phyloP scores from a whole-genome alignment of 148 eudicot genomes.

The Diospyros kaki region DNA sequence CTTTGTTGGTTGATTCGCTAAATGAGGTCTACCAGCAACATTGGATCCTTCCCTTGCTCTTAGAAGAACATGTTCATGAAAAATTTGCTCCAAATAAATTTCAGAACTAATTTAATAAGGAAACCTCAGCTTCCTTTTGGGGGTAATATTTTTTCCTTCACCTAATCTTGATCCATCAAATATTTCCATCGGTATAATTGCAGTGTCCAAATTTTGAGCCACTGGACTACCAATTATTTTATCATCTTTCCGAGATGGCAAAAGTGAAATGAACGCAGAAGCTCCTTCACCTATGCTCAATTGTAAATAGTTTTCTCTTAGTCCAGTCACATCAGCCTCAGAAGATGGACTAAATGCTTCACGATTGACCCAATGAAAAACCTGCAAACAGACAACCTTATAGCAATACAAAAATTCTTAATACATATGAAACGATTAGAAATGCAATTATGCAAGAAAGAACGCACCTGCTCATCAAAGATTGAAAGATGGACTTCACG shows the following conservation, averaged over 20 bases:
- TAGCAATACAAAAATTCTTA: conserved; percentile 11
- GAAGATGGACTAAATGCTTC: conserved; percentile 70
- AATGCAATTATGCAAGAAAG: no score
- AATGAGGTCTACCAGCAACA: conserved; percentile 35
- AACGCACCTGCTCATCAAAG: conserved; percentile 83
- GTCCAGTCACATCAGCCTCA: conserved; percentile 72
- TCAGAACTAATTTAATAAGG: conserved; percentile 61
- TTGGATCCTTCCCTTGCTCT: conserved; percentile 48
- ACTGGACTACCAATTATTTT: conserved; percentile 30
- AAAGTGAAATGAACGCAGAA: conserved; percentile 70
- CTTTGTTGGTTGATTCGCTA: conserved; percentile 43
- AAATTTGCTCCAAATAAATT: conserved; percentile 72
- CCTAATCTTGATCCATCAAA: conserved; percentile 34
- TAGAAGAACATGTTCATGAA: conserved; percentile 71
- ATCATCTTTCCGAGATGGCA: conserved; percentile 44
- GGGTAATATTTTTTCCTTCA: conserved; percentile 25
- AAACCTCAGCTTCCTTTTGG: conserved; percentile 28
- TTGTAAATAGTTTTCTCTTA: conserved; percentile 72
- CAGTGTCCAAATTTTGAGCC: conserved; percentile 31
- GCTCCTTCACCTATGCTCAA: conserved; percentile 71
- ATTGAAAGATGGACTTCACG: conserved; percentile 78
- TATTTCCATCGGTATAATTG: conserved; percentile 31
- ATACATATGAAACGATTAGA: neutral
- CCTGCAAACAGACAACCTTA: conserved; percentile 61
- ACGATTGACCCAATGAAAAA: conserved; percentile 80